Evolutionary conservation across 768 basidiomycete species (phyloP), one percentile per base, ranked within the genome.

Genomic region (Lactarius vividus): DNA sequence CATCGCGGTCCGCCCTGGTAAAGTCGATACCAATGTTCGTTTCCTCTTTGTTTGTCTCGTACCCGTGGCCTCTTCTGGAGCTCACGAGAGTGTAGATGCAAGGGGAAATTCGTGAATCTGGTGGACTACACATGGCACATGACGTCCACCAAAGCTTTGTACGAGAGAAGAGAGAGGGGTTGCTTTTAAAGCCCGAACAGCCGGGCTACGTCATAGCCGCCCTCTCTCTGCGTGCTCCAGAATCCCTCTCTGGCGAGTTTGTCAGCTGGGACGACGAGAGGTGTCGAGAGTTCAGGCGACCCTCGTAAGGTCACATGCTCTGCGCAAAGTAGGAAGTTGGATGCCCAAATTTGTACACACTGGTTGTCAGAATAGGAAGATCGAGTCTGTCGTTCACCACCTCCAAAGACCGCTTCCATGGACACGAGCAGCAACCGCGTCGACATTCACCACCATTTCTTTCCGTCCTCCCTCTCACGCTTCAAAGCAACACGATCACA

Each of bases 1-100:
- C 3, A 82, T 96, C 37, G 89, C 95, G 18, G 71, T 97, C 2
- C 85, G 94, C 4, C 96, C 96, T 0, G 96, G 96, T 16, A 88
- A 88, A 76, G 93, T 97, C 31, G 87, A 96, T 67, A 96, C 94
- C 9, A 78, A 76, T 31, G 94, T 92, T 74, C 70, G 84, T 81
- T 40, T 16, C 40, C 40, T 40, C 42, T 54, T 55, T 42, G 52
- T 52, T 39, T 53, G 39, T 65, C 42, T 33, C 52, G 54, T 29
- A 61, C 52, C 26, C 6, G 49, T 26, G 40, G 15, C 61, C n/a
- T 33, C 55, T 26, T 57, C 52, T 28, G 42, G 62, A 68, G 56
- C 56, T 53, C 31, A 52, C 61, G 9, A 15, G 40, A 23, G 26
- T 20, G 37, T 70, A 93, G 91, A 94, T 94, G 92, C 92, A 92